phyloP scores from a whole-genome alignment of 148 eudicot genomes.

The Chenopodium suecicum region DNA sequence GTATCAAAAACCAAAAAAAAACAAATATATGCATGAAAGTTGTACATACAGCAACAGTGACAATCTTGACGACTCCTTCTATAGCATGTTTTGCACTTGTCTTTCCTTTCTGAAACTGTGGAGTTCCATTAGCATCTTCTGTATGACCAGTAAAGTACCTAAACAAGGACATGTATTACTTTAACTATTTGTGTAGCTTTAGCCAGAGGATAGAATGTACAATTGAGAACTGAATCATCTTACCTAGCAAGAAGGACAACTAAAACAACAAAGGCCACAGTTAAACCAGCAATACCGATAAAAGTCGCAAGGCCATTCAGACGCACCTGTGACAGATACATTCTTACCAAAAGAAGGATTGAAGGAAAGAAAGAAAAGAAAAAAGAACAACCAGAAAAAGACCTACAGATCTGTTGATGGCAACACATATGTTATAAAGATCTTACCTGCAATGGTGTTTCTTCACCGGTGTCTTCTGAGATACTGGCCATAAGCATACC shows the following conservation, averaged over 20 bases:
- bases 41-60: conserved; percentile 84
- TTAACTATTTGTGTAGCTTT: neutral
- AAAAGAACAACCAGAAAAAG: neutral
- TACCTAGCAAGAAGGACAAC: conserved; percentile 70
- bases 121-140: conserved; percentile 35
- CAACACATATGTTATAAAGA: neutral
- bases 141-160: conserved; percentile 84
- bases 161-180: conserved; percentile 1
- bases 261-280: conserved; percentile 68
- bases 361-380: neutral
- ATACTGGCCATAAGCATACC: conserved; percentile 98
- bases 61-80: conserved; percentile 77
- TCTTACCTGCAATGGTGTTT: conserved; percentile 92
- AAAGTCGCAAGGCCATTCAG: conserved; percentile 94
- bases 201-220: neutral
- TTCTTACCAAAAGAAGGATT: neutral
- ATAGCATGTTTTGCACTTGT: conserved; percentile 61
- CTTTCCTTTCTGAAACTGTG: conserved; percentile 54
- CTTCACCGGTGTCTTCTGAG: conserved; percentile 97
- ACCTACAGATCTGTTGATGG: neutral
- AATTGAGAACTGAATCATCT: neutral
- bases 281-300: conserved; percentile 79
- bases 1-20: conserved; percentile 1
- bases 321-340: conserved; percentile 54
- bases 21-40: conserved; percentile 4